These are phyloP conservation scores for Chloris gayana DNA, from an alignment of 176 grass and related monocot genomes.

Conservation along the genomic window DNA sequence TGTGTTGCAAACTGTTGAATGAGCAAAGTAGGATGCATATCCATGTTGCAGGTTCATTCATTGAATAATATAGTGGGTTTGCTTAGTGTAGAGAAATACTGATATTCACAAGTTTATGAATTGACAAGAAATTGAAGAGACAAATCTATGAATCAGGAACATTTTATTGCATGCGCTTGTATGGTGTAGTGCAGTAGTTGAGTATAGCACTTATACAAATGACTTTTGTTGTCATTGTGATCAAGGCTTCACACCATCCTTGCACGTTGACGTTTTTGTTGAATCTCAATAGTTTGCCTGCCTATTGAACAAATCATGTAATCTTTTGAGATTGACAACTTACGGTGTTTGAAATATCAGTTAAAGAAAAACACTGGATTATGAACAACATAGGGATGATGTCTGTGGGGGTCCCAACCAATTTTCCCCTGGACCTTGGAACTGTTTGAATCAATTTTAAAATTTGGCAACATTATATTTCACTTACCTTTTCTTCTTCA, in stretches of 20 bases:
- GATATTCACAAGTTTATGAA: not conserved
- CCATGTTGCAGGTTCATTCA: not conserved
- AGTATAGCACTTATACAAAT: not conserved
- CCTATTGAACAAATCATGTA: not conserved
- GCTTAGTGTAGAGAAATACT: not conserved
- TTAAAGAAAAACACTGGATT: constrained; percentile 3
- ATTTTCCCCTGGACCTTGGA: not conserved
- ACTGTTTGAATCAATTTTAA: constrained; percentile 13
- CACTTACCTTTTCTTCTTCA: not conserved
- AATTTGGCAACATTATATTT: not conserved
- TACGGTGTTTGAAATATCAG: not conserved
- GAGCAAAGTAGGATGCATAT: not conserved
- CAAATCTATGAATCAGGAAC: not conserved
- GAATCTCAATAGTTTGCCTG: not conserved
- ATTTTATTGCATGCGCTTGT: not conserved
- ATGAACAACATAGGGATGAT: not conserved
- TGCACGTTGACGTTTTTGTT: constrained; percentile 2
- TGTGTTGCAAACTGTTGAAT: not conserved
- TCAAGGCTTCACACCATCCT: not conserved
- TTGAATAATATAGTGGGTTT: not conserved
- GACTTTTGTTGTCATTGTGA: not conserved
- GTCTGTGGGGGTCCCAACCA: not conserved
- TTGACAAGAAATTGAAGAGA: not conserved
- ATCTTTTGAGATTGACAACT: constrained; percentile 9
- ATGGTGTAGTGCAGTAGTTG: not conserved